These are phyloP conservation scores for Penicillium sclerotiorum DNA, from an alignment of 2,329 filamentous ascomycete genomes.

Conservation along the genomic window DNA sequence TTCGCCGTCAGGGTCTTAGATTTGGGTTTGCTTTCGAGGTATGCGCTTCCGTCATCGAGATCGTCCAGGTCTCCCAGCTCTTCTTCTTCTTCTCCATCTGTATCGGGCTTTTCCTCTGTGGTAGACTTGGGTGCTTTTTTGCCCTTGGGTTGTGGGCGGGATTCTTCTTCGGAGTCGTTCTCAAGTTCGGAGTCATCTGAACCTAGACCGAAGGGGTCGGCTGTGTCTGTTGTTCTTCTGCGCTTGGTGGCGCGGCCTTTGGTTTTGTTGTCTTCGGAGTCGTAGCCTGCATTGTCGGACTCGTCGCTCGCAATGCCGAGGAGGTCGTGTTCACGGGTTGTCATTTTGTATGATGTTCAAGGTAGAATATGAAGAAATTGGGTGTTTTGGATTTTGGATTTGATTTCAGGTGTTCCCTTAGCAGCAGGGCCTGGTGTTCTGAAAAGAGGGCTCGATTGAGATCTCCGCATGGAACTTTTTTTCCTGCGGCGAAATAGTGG, in stretches of 20 bases:
- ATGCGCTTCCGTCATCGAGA: slow-evolving; percentile 11
- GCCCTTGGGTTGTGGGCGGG: slow-evolving; percentile 17
- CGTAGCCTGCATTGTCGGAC: slow-evolving; percentile 44
- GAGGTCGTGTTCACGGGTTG: slow-evolving; percentile 43
- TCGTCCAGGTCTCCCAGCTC: slow-evolving; percentile 8
- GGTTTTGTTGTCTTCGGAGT: slow-evolving; percentile 47
- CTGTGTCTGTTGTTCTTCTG: slow-evolving; percentile 30
- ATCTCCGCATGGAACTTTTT: slow-evolving; percentile 9
- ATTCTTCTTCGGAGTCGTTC: slow-evolving; percentile 8
- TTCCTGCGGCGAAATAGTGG: slow-evolving; percentile 19
- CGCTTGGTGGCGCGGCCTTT: slow-evolving; percentile 41
- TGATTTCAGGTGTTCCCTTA: no score
- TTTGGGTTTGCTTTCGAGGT: slow-evolving; percentile 18
- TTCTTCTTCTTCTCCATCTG: slow-evolving; percentile 13
- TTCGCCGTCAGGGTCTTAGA: slow-evolving; percentile 18
- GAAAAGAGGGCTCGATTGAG: background rate
- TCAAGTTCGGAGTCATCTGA: slow-evolving; percentile 27
- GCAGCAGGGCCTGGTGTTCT: no score
- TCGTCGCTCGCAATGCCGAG: slow-evolving; percentile 42
- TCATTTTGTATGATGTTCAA: slow-evolving; percentile 32
- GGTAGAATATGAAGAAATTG: background rate
- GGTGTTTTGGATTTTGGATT: no score
- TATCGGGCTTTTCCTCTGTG: slow-evolving; percentile 16
- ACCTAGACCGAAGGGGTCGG: slow-evolving; percentile 42
- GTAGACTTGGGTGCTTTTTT: slow-evolving; percentile 14